Evolutionary conservation across 1,139 yeast species (phyloP).

Genomic region (Meyerozyma athensensis): DNA sequence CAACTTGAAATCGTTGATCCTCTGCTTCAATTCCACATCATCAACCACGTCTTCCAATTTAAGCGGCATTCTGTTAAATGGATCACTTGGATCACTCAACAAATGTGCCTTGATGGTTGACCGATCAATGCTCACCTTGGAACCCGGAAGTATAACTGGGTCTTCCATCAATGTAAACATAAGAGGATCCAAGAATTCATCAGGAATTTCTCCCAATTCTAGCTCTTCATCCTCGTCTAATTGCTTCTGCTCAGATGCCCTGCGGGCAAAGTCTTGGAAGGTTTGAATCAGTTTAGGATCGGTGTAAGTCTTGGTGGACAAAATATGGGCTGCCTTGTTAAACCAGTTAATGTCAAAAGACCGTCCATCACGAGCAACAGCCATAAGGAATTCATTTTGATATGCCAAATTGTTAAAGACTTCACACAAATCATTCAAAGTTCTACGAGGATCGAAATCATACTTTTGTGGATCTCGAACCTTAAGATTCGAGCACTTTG

Average conservation of each 20-base stretch:
- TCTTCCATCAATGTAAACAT: slow-evolving; percentile 95
- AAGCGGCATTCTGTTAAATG: slow-evolving; percentile 90
- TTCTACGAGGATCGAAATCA: slow-evolving; percentile 72
- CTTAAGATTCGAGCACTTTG: slow-evolving; percentile 83
- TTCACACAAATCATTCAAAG: slow-evolving; percentile 65
- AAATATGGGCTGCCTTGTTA: slow-evolving; percentile 63
- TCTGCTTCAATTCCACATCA: slow-evolving; percentile 58
- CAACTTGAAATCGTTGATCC: slow-evolving; percentile 55
- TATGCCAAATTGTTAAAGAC: slow-evolving; percentile 69
- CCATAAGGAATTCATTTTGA: slow-evolving; percentile 62
- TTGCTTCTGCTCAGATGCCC: slow-evolving; percentile 56
- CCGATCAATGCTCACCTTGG: slow-evolving; percentile 79
- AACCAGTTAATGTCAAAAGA: slow-evolving; percentile 70
- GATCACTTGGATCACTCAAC: slow-evolving; percentile 92
- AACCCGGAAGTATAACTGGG: slow-evolving; percentile 87
- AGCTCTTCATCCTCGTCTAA: slow-evolving; percentile 77
- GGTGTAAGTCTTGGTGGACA: slow-evolving; percentile 50
- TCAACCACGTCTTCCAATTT: slow-evolving; percentile 84
- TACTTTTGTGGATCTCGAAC: slow-evolving; percentile 83
- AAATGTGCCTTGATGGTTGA: slow-evolving; percentile 91
- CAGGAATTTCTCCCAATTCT: slow-evolving; percentile 92
- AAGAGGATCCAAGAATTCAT: slow-evolving; percentile 92
- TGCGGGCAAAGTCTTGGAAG: slow-evolving; percentile 53
- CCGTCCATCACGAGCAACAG: slow-evolving; percentile 88
- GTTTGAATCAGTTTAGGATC: slow-evolving; percentile 49